Evolutionary conservation across 164 flowering plant species (phyloP).

Genomic region (Saururus chinensis): DNA sequence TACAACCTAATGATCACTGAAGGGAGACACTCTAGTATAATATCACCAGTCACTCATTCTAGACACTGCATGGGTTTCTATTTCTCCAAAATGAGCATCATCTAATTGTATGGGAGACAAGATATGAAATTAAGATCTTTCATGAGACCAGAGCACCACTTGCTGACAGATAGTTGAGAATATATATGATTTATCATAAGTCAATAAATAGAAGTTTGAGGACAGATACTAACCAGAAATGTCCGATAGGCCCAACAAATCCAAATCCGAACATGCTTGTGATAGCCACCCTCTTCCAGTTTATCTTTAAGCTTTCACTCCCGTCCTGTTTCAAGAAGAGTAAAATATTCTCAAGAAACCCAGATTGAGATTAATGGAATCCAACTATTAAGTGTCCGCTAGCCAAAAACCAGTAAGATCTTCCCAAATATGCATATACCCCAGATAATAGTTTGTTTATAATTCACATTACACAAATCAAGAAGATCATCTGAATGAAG

Average conservation of each 20-base stretch:
- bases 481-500: too few species aligned
- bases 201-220: background rate
- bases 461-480: too few species aligned
- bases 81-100: background rate
- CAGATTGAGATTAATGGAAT: background rate
- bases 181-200: background rate
- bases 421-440: background rate
- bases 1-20: too few species aligned
- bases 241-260: slow-evolving; percentile 92
- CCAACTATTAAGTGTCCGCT: background rate
- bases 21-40: too few species aligned
- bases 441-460: background rate
- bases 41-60: background rate
- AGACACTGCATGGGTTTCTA: background rate
- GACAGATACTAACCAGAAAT: slow-evolving; percentile 54
- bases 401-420: background rate
- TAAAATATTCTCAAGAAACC: background rate
- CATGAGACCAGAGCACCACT: background rate
- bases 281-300: slow-evolving; percentile 78
- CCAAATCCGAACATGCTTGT: slow-evolving; percentile 81
- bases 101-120: background rate
- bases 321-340: slow-evolving; percentile 26
- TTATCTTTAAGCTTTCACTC: slow-evolving; percentile 36
- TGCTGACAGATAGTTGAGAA: background rate
- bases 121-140: too few species aligned